Conservation (phyloP, 2,329 filamentous ascomycete species). For the Chaetomium sp. region DNA sequence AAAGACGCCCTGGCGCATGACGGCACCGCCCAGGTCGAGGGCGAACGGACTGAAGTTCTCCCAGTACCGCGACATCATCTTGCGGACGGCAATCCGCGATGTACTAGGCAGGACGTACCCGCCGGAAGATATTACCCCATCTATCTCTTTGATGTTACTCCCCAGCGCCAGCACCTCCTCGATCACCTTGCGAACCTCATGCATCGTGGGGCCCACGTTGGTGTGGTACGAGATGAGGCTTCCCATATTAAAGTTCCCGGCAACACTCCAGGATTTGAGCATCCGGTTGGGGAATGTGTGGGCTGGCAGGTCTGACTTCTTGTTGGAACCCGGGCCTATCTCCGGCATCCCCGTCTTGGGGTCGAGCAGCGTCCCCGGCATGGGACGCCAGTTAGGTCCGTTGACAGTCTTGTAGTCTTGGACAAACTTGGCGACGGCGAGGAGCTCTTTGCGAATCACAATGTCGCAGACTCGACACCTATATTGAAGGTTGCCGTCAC, state of each 20-base stretch:
- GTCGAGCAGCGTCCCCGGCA: constrained; percentile 69
- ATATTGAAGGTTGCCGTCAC: constrained; percentile 56
- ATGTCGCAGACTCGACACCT: constrained; percentile 55
- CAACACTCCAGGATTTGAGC: constrained; percentile 50
- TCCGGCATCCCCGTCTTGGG: constrained; percentile 48
- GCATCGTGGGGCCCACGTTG: constrained; percentile 49
- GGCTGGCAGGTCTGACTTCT: constrained; percentile 22
- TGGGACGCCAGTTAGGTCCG: constrained; percentile 48
- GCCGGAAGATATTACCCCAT: constrained; percentile 29
- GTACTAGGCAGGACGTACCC: constrained; percentile 29
- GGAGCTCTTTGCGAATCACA: constrained; percentile 56
- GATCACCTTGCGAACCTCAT: constrained; percentile 53
- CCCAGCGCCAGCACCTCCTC: constrained; percentile 48
- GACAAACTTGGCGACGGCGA: constrained; percentile 65
- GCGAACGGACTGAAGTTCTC: constrained; percentile 66
- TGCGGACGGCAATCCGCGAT: constrained; percentile 53
- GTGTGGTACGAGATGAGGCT: constrained; percentile 41
- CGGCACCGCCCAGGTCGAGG: constrained; percentile 65
- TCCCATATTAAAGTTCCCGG: constrained; percentile 40
- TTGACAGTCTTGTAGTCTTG: constrained; percentile 56
- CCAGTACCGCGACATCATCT: constrained; percentile 73
- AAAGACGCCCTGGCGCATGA: constrained; percentile 67
- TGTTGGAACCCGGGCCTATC: background rate
- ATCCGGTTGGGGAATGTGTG: constrained; percentile 61
- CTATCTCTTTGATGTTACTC: constrained; percentile 45